phyloP scores from a whole-genome alignment of 805 yeast genomes.

The Starmerella tilneyi region DNA sequence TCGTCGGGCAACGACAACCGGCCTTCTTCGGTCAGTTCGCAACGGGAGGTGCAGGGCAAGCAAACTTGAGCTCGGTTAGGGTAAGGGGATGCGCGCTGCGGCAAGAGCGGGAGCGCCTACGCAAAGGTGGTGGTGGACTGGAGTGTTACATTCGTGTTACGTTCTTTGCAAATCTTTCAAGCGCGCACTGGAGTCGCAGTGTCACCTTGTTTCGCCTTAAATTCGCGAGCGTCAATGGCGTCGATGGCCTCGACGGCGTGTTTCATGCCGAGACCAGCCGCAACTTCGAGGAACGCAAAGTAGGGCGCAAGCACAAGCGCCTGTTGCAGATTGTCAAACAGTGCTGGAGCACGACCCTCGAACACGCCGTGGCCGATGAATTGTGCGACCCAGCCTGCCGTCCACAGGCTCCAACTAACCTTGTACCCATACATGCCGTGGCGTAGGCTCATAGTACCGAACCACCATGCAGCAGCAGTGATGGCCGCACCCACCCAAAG shows the following conservation, averaged over 20 bases:
- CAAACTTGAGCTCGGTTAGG: neutral
- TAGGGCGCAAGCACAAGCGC: conserved; percentile 86
- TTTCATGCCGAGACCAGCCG: conserved; percentile 54
- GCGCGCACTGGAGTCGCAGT: too few species aligned
- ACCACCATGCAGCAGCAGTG: conserved; percentile 26
- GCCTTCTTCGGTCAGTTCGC: too few species aligned
- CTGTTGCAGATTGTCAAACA: conserved; percentile 70
- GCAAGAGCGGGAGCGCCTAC: neutral
- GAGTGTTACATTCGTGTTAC: too few species aligned
- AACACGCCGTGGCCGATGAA: conserved; percentile 78
- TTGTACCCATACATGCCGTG: conserved; percentile 23
- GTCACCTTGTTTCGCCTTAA: neutral
- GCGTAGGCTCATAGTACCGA: conserved; percentile 28
- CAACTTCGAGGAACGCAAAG: conserved; percentile 69
- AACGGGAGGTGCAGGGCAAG: neutral
- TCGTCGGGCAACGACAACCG: too few species aligned
- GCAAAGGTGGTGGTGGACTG: too few species aligned
- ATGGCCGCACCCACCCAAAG: conserved; percentile 37
- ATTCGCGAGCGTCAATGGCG: conserved; percentile 8
- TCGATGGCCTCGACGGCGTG: conserved; percentile 15
- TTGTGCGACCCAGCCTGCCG: conserved; percentile 65
- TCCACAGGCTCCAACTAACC: conserved; percentile 38
- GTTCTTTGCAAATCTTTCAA: too few species aligned
- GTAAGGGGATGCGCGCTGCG: neutral
- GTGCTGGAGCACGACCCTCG: conserved; percentile 78